Percentiles rank a stretch among this genome's conserved stretches.
phyloP scores from a whole-genome alignment of 2,329 filamentous ascomycete species.

The Arthrobotrys megalospora region DNA sequence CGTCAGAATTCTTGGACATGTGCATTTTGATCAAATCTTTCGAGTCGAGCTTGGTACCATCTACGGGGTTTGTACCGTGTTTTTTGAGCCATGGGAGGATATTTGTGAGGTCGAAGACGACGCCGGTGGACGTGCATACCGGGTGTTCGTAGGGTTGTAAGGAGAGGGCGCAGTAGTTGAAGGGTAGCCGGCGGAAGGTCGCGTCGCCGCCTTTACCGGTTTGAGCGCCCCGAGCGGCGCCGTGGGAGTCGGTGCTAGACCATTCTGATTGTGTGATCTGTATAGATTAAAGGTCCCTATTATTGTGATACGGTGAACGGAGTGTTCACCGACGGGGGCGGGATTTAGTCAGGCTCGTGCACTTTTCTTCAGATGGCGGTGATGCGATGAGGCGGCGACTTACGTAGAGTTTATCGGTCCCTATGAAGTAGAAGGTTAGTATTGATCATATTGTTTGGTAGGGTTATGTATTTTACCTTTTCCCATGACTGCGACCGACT shows the following conservation, averaged over 20 bases:
- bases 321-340: constrained; percentile 25
- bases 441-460: background rate
- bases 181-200: constrained; percentile 89
- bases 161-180: constrained; percentile 97
- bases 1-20: constrained; percentile 91
- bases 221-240: constrained; percentile 77
- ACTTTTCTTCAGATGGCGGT: constrained; percentile 12
- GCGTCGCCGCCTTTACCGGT: constrained; percentile 72
- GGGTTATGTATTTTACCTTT: constrained; percentile 35
- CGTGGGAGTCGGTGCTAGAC: constrained; percentile 90
- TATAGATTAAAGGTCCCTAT: constrained; percentile 13
- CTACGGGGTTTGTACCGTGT: constrained; percentile 91
- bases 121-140: constrained; percentile 88
- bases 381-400: constrained; percentile 30
- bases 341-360: constrained; percentile 58
- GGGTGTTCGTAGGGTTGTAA: constrained; percentile 95
- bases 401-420: constrained; percentile 73
- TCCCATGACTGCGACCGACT: constrained; percentile 42
- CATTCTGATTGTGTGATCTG: constrained; percentile 98
- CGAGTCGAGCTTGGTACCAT: constrained; percentile 82
- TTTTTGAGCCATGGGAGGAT: constrained; percentile 95
- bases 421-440: constrained; percentile 63
- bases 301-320: constrained; percentile 24
- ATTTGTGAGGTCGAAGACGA: constrained; percentile 94
- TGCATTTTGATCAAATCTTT: constrained; percentile 90